Base-by-base conservation (phyloP, 306 rosid genomes). In the Vigna mungo region DNA sequence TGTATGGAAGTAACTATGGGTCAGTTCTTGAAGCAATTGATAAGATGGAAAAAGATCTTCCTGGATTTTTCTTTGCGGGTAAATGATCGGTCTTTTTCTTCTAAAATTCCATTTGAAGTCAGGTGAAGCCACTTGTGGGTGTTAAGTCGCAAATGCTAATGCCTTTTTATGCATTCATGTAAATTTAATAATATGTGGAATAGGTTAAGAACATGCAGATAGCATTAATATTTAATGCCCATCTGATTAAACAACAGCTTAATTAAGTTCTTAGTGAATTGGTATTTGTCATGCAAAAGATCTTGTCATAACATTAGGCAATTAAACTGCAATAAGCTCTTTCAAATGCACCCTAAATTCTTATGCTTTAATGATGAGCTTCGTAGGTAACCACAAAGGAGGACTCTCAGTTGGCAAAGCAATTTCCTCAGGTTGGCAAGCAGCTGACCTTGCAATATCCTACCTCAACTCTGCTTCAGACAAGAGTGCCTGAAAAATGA, bases 51-150 rank as follows among this genome's bases (percentile, higher is more conserved):
- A 91, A 82, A 84, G 87, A 74, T 72, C 98, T 94, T 64, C 98
- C 98, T 3, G 98, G 97, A 63, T 84, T 91, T 83, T 90, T 89
- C 92, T 85, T 77, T 82, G 98, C 98, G 70, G 98, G 98, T 92
- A 91, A 69, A 17, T 60, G 27, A 2, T 36, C n/a, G 30, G n/a
- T 9, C 69, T 0, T 7, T 63, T 63, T 36, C 37, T n/a, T 14
- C 15, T 60, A 11, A 17, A 20, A 20, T 54, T 64, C 69, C 61
- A 27, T 36, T 77, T 66, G 39, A 39, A 43, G 59, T 71, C 17
- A 1, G 7, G 17, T 12, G 34, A 30, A 30, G 34, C 34, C 34
- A 30, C 34, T 30, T 30, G 34, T 30, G 32, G 4, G 32, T 30
- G 32, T 30, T 30, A 30, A 30, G 32, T 30, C 32, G 32, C 32